Conservation (phyloP, 352 stramenopile genomes). For the Globisporangium lucens region DNA sequence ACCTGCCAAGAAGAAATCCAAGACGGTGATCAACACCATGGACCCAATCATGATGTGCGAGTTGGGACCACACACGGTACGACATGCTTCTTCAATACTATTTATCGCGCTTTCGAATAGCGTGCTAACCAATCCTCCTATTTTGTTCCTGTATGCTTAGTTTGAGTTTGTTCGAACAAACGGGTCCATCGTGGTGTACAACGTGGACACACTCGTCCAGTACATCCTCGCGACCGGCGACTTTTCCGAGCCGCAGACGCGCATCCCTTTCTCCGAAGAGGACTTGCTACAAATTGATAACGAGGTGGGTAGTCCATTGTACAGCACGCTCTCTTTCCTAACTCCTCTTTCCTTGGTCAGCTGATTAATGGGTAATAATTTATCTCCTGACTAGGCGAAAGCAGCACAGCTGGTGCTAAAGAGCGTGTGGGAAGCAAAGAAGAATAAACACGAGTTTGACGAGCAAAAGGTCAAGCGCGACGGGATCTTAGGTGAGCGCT, state of each 20-base stretch:
- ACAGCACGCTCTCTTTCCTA: background rate
- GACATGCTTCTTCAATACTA: slow-evolving; percentile 5
- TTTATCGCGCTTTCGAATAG: background rate
- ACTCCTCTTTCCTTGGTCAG: slow-evolving; percentile 16
- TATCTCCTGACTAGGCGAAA: slow-evolving; percentile 38
- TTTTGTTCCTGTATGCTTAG: slow-evolving; percentile 23
- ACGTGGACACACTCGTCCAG: slow-evolving; percentile 83
- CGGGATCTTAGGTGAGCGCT: slow-evolving; percentile 57
- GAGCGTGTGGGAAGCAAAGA: slow-evolving; percentile 73
- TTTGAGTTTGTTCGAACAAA: slow-evolving; percentile 85
- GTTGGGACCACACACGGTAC: slow-evolving; percentile 71
- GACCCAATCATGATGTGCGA: slow-evolving; percentile 89
- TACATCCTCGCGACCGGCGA: slow-evolving; percentile 88
- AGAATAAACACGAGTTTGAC: slow-evolving; percentile 76
- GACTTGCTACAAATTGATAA: slow-evolving; percentile 72
- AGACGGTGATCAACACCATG: slow-evolving; percentile 66
- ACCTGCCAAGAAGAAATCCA: slow-evolving; percentile 45
- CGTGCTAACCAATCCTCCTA: slow-evolving; percentile 14
- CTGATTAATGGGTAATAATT: slow-evolving; percentile 5
- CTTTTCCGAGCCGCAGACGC: slow-evolving; percentile 87
- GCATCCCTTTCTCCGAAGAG: slow-evolving; percentile 83
- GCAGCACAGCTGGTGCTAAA: slow-evolving; percentile 55
- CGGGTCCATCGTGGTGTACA: slow-evolving; percentile 81
- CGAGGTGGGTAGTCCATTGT: slow-evolving; percentile 30
- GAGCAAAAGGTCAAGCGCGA: slow-evolving; percentile 81